Base-by-base conservation (phyloP, 129 eudicot genomes). In the Dittrichia graveolens region DNA sequence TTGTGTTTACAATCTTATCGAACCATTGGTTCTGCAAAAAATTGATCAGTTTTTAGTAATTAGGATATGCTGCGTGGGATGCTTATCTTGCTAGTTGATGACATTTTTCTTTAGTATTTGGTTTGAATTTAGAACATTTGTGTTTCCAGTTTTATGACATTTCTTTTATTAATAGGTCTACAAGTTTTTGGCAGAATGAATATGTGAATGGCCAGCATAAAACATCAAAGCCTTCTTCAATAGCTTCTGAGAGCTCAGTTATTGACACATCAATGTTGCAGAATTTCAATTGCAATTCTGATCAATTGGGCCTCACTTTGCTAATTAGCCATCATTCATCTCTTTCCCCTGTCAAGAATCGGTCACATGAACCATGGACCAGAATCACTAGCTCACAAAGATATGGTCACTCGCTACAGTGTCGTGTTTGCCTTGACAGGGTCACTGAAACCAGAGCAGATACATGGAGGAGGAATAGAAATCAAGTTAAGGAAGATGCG, bases 371-470 rank as follows among this genome's bases (percentile, higher is more conserved):
- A 45, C 48, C 8, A 24, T 76, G 80, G 77, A 55, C 24, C 55
- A 66, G 45, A 72, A 55, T 62, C 68, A 19, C 66, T 60, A 63
- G 78, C 44, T 67, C 69, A 31, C 63, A 74, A 73, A 75, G 58
- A 68, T 72, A 43, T 34, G 46, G 34, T 15, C 67, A 67, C 35
- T 60, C 64, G 6, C 44, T 73, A n/a, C 72, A 42, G 39, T 73
- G 82, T 64, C 73, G 57, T 31, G 76, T 80, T 78, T 80, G 78
- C 48, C 69, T 85, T 5, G 96, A 89, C 66, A 61, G 57, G 59
- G 75, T 71, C 50, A 50, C 63, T 40, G 60, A 62, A 5, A 65
- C 67, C 53, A 38, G 44, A 63, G 41, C 52, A 35, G 83, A 76
- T 68, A 57, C 78, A 55, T 66, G 80, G 85, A 70, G 53, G 66